Percentiles rank a stretch among this genome's conserved stretches.
phyloP scores from a whole-genome alignment of 495 filamentous ascomycete species.

The Penicillium crystallinum region DNA sequence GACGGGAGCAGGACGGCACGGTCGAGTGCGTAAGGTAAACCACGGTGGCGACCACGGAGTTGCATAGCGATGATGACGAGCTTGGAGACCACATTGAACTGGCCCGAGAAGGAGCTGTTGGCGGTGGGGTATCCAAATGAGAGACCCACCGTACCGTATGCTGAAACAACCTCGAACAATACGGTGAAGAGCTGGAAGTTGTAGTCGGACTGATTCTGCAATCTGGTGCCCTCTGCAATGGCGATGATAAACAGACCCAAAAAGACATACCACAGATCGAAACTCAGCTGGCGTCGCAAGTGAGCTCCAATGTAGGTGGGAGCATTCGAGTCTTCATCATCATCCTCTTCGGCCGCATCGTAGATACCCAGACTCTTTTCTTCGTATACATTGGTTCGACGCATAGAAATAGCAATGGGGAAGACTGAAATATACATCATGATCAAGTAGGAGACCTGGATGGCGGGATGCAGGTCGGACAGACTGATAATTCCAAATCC shows the following conservation, averaged over 20 bases:
- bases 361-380: slow-evolving; percentile 89
- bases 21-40: slow-evolving; percentile 86
- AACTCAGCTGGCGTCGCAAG: slow-evolving; percentile 82
- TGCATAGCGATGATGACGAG: slow-evolving; percentile 92
- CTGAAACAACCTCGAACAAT: slow-evolving; percentile 86
- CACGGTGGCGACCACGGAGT: slow-evolving; percentile 85
- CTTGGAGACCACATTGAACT: slow-evolving; percentile 79
- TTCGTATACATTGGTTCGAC: slow-evolving; percentile 94
- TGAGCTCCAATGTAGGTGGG: slow-evolving; percentile 83
- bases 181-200: slow-evolving; percentile 75
- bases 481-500: slow-evolving; percentile 80
- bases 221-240: slow-evolving; percentile 67
- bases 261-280: slow-evolving; percentile 94
- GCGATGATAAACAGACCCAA: slow-evolving; percentile 82
- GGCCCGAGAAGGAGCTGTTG: slow-evolving; percentile 72
- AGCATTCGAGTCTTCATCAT: slow-evolving; percentile 43
- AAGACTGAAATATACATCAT: slow-evolving; percentile 99
- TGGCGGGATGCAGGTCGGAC: slow-evolving; percentile 73
- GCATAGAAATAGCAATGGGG: slow-evolving; percentile 89
- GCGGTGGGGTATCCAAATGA: slow-evolving; percentile 71
- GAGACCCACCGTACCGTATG: slow-evolving; percentile 92
- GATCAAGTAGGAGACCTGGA: slow-evolving; percentile 90
- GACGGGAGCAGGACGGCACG: slow-evolving; percentile 81
- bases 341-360: slow-evolving; percentile 38
- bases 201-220: slow-evolving; percentile 52